phyloP scores from a whole-genome alignment of 129 eudicot species.

The Rutidosis leptorrhynchoides region DNA sequence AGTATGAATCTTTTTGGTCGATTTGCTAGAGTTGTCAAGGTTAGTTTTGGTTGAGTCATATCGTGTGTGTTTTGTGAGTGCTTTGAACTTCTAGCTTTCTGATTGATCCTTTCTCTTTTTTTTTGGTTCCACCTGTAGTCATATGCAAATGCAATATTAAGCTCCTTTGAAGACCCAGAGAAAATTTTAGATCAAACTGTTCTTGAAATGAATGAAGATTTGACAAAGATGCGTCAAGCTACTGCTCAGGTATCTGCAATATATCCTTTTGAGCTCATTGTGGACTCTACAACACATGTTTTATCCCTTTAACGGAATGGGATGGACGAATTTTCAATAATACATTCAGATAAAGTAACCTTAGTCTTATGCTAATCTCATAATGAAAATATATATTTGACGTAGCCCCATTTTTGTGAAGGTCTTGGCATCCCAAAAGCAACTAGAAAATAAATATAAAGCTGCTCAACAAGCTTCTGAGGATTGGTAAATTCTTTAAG shows the following conservation, averaged over 20 bases:
- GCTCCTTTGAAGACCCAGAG: slow-evolving; percentile 92
- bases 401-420: slow-evolving; percentile 21
- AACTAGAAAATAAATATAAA: slow-evolving; percentile 81
- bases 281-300: not conserved
- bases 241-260: slow-evolving; percentile 72
- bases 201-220: slow-evolving; percentile 79
- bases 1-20: too few species aligned
- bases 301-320: too few species aligned
- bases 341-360: too few species aligned
- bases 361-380: too few species aligned
- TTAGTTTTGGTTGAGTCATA: too few species aligned
- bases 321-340: too few species aligned
- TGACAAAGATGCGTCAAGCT: slow-evolving; percentile 95
- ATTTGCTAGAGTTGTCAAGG: too few species aligned
- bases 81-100: too few species aligned
- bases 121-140: too few species aligned
- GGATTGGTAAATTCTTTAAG: slow-evolving; percentile 53
- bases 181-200: slow-evolving; percentile 94
- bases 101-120: too few species aligned
- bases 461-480: slow-evolving; percentile 85
- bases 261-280: not conserved
- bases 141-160: slow-evolving; percentile 79
- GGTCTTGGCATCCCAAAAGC: slow-evolving; percentile 96
- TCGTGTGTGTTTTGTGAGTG: too few species aligned
- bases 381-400: not conserved